These are phyloP conservation scores for Musa troglodytarum DNA, from an alignment of 176 grass and related monocot genomes.

Conservation along the genomic window DNA sequence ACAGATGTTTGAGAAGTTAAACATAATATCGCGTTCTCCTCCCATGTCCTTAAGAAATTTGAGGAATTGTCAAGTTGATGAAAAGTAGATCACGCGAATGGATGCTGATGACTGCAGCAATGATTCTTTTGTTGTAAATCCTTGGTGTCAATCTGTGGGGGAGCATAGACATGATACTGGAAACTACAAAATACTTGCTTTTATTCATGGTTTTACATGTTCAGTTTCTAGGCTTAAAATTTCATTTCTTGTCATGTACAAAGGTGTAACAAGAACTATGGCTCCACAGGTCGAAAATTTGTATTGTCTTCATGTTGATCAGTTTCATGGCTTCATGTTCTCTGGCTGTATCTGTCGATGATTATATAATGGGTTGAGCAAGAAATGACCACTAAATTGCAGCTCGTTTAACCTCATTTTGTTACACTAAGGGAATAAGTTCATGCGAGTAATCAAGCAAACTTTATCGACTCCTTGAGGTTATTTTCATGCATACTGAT, in stretches of 20 bases:
- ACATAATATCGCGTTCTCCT: background rate
- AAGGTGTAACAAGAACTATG: background rate
- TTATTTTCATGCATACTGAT: no score
- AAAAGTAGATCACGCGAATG: background rate
- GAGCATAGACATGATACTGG: background rate
- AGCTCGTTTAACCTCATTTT: no score
- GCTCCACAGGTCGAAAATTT: background rate
- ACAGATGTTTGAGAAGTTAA: background rate
- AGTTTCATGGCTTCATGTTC: no score
- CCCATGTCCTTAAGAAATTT: background rate
- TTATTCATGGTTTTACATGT: background rate
- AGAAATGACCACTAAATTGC: no score
- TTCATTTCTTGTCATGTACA: background rate
- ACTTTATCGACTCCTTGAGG: no score
- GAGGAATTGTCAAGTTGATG: background rate
- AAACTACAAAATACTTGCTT: background rate
- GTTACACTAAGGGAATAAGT: no score
- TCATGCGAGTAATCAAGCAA: no score
- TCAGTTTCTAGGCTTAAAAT: background rate
- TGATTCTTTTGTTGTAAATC: background rate
- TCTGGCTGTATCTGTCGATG: no score
- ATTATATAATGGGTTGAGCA: no score
- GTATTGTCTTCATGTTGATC: no score
- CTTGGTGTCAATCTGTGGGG: background rate
- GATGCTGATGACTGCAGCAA: background rate